phyloP scores from a whole-genome alignment of 495 filamentous ascomycete species.

The Penicillium egyptiacum region DNA sequence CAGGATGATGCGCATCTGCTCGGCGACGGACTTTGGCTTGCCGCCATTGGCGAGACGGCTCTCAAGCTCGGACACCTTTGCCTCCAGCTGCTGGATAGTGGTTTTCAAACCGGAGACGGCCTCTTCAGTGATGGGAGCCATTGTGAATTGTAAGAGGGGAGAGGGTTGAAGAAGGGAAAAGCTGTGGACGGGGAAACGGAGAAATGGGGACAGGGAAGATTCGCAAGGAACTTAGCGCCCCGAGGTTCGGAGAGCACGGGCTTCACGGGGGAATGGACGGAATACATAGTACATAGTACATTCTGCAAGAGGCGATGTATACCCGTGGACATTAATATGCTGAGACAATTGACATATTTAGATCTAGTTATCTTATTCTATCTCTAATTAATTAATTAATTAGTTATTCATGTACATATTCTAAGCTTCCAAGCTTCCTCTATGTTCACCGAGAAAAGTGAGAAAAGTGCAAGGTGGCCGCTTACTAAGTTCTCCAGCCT shows the following conservation, averaged over 20 bases:
- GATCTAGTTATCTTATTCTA: background rate
- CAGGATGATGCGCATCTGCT: constrained; percentile 87
- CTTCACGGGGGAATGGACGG: background rate
- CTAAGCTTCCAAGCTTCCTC: background rate
- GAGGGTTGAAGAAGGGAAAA: constrained; percentile 27
- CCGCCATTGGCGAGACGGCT: constrained; percentile 54
- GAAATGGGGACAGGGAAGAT: constrained; percentile 39
- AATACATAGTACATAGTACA: background rate
- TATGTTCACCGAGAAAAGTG: background rate
- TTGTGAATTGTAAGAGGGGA: constrained; percentile 46
- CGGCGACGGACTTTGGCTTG: constrained; percentile 48
- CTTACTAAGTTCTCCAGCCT: constrained; percentile 25
- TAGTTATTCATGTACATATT: background rate
- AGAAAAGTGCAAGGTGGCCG: constrained; percentile 4
- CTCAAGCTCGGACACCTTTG: constrained; percentile 78
- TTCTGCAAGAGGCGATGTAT: too few species aligned
- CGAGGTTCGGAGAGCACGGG: constrained; percentile 34
- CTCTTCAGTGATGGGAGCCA: constrained; percentile 84
- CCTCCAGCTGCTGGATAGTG: constrained; percentile 79
- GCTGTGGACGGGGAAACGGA: constrained; percentile 23
- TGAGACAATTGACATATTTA: too few species aligned
- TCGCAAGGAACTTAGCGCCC: constrained; percentile 37
- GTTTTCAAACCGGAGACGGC: constrained; percentile 70
- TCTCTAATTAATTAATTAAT: background rate
- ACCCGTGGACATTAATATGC: too few species aligned